phyloP scores from a whole-genome alignment of 441 rosid species.

The Bocquillonia castaneifolia region DNA sequence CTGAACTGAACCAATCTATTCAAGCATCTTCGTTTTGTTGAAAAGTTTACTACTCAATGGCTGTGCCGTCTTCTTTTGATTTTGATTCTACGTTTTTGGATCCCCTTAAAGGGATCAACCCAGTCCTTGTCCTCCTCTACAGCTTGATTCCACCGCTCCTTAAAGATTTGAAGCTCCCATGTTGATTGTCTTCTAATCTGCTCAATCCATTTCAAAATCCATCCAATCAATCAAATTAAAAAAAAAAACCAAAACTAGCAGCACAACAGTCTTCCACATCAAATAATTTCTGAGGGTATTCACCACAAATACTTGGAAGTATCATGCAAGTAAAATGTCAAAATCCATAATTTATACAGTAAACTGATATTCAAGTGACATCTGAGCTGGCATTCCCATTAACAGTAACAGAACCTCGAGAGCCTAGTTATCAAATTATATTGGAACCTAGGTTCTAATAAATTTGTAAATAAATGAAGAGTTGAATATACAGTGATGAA shows the following conservation, averaged over 20 bases:
- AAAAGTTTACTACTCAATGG: conserved; percentile 4
- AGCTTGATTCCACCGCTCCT: conserved; percentile 71
- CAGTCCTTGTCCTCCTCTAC: conserved; percentile 57
- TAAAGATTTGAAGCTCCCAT: conserved; percentile 65
- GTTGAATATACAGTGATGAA: background rate
- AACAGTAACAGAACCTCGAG: background rate
- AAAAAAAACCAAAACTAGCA: background rate
- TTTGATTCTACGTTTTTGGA: conserved; percentile 22
- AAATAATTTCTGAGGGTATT: background rate
- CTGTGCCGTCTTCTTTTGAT: conserved; percentile 26
- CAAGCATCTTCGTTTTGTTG: conserved; percentile 4
- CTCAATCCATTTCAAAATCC: conserved; percentile 1
- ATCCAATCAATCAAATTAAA: background rate
- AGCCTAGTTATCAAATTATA: background rate
- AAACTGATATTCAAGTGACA: background rate
- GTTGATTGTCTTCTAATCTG: conserved; percentile 90
- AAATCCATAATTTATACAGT: background rate
- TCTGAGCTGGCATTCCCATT: background rate
- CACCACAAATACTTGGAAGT: background rate
- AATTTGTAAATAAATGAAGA: background rate
- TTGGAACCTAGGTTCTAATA: background rate
- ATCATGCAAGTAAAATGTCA: too few species aligned
- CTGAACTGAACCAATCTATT: background rate
- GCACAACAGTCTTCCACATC: background rate
- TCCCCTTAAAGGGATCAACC: conserved; percentile 59